phyloP scores from a whole-genome alignment of 1,284 basidiomycete genomes.

The Heliocybe sulcata region DNA sequence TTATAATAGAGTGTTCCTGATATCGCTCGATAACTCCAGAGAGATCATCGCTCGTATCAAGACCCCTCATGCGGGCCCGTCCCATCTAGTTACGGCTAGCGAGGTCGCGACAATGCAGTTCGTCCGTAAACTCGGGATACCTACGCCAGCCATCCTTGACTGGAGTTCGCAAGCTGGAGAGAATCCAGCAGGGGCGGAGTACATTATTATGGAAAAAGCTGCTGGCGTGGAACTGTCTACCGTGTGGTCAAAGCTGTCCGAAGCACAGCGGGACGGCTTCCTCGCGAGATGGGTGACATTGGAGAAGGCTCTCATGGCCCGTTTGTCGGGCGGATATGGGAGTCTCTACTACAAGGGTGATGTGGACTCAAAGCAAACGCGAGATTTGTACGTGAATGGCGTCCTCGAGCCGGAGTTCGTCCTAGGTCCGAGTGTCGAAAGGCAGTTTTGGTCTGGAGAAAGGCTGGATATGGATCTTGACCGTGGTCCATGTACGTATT shows the following conservation, averaged over 20 bases:
- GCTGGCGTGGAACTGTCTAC: conserved; percentile 12
- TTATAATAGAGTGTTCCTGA: neutral
- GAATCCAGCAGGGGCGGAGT: conserved; percentile 21
- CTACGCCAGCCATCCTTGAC: conserved; percentile 22
- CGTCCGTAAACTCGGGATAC: conserved; percentile 17
- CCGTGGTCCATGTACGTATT: neutral
- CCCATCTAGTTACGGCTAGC: conserved; percentile 21
- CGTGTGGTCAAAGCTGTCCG: conserved; percentile 9
- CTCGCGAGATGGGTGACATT: conserved; percentile 12
- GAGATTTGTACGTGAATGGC: neutral
- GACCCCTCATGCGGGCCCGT: conserved; percentile 19
- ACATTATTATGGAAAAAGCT: conserved; percentile 22
- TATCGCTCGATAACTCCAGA: neutral
- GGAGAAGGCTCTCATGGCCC: conserved; percentile 9
- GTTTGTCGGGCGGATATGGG: conserved; percentile 13
- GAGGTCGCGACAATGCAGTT: conserved; percentile 29
- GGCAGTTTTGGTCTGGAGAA: neutral
- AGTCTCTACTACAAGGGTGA: conserved; percentile 16
- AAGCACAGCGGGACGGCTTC: conserved; percentile 3
- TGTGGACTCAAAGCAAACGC: conserved; percentile 1
- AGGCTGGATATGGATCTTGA: neutral
- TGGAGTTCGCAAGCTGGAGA: conserved; percentile 16
- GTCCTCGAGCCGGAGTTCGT: neutral
- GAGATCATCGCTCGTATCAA: conserved; percentile 3
- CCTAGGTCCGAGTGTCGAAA: neutral